Base-by-base conservation (phyloP, 345 rosid genomes). In the Eucalyptus polybractea region DNA sequence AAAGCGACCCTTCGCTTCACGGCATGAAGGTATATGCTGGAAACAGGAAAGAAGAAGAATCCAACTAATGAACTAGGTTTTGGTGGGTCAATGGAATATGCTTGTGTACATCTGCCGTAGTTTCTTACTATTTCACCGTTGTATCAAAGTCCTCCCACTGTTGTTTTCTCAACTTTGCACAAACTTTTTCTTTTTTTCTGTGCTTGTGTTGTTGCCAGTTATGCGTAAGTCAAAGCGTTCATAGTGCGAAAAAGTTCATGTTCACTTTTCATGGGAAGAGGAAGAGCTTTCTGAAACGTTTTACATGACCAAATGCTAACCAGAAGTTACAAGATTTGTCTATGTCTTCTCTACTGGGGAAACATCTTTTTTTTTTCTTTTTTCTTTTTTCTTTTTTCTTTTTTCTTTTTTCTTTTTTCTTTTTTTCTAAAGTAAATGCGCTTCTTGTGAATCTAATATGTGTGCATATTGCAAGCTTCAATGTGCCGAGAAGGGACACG, bases 391-490 rank as follows among this genome's bases (percentile, higher is more conserved):
- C 3, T 11, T 45, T 5, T 40, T 6, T 6, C 9, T 5, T 6
- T 58, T 5, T 5, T 0, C 25, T 27, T 60, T 60, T n/a, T n/a
- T n/a, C n/a, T n/a, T n/a, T 25, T 22, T 58, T 9, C 1, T 0
- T 8, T 54, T 8, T 16, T 16, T 14, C 3, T 5, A 50, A 51
- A 51, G 8, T 51, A 16, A 7, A 21, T 54, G n/a, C 7, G 67
- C 67, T 60, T 25, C 67, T 24, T 60, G 67, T 10, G 67, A 54
- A 54, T 54, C 27, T 22, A 54, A 54, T 54, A 54, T 22, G 60
- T 54, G n/a, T 60, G 13, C 67, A 3, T 11, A 11, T 60, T 60
- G n/a, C n/a, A 58, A 54, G 27, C 65, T 58, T 58, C 4, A 58
- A 58, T 58, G 14, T 60, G 67, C n/a, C 67, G 2, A 25, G 14